Evolutionary conservation across 73 alveolate genomes (phyloP).

Genomic region (Breviolum minutum): DNA sequence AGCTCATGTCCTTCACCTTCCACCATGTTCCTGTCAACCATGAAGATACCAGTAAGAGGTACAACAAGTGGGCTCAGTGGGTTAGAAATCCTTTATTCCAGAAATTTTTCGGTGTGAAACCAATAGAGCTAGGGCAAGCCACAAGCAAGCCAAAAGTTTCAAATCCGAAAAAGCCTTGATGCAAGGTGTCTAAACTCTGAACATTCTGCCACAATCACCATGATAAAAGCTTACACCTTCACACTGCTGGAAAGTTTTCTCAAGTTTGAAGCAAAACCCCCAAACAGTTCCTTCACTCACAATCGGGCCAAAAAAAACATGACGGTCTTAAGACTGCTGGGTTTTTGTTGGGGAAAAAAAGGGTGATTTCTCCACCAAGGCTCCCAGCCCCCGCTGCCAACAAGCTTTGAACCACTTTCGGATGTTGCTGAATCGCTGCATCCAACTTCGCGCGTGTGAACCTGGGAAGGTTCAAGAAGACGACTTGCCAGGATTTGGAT

Average conservation of each 20-base stretch:
- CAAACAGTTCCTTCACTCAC: neutral
- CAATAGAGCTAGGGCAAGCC: no score
- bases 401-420: constrained; percentile 35
- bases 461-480: neutral
- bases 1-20: neutral
- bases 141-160: no score
- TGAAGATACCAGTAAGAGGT: neutral
- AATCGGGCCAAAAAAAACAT: neutral
- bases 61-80: no score
- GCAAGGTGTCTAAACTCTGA: no score
- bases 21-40: neutral
- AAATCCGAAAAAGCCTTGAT: no score
- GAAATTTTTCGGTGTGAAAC: no score
- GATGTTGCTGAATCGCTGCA: constrained; percentile 2
- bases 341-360: neutral
- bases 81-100: no score
- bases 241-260: no score
- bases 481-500: no score
- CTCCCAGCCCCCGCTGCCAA: constrained; percentile 24
- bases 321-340: neutral
- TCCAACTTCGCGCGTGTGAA: neutral
- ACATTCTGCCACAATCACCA: no score
- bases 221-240: no score
- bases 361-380: neutral
- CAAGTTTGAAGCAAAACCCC: neutral